Percentiles rank a stretch among this genome's conserved stretches.
Conservation (phyloP, 2,329 filamentous ascomycete species). For the Colletotrichum simmondsii region DNA sequence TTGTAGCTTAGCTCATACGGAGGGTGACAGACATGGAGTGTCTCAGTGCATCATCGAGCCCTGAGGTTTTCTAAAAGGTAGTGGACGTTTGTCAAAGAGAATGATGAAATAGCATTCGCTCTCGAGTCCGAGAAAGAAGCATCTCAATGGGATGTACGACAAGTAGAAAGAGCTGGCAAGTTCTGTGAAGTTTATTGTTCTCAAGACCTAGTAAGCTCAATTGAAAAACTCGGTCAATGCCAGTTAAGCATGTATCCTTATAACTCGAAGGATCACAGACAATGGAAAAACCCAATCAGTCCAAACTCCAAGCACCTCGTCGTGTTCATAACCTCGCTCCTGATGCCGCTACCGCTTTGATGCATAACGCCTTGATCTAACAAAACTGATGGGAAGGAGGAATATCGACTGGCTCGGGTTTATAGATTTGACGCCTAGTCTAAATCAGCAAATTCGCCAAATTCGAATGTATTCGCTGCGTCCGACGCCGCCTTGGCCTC, state of each 20-base stretch:
- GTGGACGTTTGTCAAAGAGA: neutral
- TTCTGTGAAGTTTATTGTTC: neutral
- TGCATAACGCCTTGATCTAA: slow-evolving; percentile 28
- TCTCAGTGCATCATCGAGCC: neutral
- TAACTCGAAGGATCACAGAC: neutral
- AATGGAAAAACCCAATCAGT: neutral
- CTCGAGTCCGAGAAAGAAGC: too few species aligned
- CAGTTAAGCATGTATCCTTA: neutral
- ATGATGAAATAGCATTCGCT: too few species aligned
- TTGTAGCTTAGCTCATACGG: neutral
- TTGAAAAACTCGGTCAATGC: neutral
- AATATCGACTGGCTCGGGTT: neutral
- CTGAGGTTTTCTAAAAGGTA: neutral
- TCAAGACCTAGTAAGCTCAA: neutral
- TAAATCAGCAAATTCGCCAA: neutral
- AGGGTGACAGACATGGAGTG: neutral
- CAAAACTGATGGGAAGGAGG: neutral
- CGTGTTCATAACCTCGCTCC: slow-evolving; percentile 28
- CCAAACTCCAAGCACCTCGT: slow-evolving; percentile 25
- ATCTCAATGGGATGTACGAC: neutral
- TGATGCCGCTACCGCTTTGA: slow-evolving; percentile 27
- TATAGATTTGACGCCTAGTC: slow-evolving; percentile 38
- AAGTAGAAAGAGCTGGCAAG: neutral
- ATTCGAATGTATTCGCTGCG: neutral
- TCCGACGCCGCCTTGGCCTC: neutral